These are phyloP conservation scores for Candida palmyrensis DNA, from an alignment of 805 yeast genomes.

Conservation along the genomic window DNA sequence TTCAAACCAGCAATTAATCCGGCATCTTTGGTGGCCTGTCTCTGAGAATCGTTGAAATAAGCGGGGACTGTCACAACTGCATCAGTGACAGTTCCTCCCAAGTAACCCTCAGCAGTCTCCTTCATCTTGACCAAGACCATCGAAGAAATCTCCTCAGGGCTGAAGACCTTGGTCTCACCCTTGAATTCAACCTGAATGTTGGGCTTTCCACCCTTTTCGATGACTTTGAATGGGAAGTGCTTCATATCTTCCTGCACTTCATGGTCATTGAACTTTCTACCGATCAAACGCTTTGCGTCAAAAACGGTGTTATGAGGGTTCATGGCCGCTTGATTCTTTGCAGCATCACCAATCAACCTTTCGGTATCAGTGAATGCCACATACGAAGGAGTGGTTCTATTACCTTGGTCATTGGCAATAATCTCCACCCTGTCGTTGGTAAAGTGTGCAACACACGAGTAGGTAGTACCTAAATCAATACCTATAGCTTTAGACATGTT, in stretches of 20 bases:
- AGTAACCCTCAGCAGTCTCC: constrained; percentile 87
- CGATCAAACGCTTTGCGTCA: constrained; percentile 94
- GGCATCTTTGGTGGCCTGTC: constrained; percentile 42
- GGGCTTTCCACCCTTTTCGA: constrained; percentile 81
- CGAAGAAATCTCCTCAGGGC: constrained; percentile 93
- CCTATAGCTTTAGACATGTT: constrained; percentile 47
- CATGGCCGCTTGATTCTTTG: constrained; percentile 97
- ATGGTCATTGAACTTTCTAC: constrained; percentile 71
- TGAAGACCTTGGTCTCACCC: constrained; percentile 80
- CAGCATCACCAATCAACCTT: constrained; percentile 95
- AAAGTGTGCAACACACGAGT: constrained; percentile 84
- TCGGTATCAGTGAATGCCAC: constrained; percentile 96
- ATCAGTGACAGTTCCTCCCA: constrained; percentile 71
- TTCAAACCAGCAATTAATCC: constrained; percentile 44
- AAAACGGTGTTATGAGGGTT: constrained; percentile 91
- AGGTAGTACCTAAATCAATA: constrained; percentile 96
- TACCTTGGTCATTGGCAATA: constrained; percentile 97
- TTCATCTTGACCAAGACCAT: constrained; percentile 92
- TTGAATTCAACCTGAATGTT: constrained; percentile 80
- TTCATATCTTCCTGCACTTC: constrained; percentile 76
- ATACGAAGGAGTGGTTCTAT: constrained; percentile 95
- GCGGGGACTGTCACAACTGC: constrained; percentile 43
- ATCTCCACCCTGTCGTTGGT: constrained; percentile 85
- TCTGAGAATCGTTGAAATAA: constrained; percentile 39
- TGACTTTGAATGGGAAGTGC: constrained; percentile 84